Conservation (phyloP, 1,284 basidiomycete genomes). For the Boletellus dicymbophilus region DNA sequence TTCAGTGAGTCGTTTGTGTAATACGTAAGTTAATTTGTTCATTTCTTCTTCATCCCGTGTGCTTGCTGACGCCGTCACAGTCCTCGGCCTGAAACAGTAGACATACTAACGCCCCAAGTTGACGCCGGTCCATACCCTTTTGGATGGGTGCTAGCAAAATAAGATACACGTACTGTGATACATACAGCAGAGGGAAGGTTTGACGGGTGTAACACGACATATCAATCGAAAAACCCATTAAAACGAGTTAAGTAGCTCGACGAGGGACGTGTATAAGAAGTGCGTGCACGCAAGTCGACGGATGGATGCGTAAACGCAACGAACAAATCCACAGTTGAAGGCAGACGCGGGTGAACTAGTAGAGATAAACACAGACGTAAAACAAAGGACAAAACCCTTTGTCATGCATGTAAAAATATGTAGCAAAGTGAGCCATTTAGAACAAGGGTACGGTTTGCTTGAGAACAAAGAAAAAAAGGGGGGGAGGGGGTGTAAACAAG, state of each 20-base stretch:
- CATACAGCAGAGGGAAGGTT: too few relatives aligned
- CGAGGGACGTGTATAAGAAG: constrained; percentile 3
- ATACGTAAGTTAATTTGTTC: too few relatives aligned
- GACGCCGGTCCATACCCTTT: too few relatives aligned
- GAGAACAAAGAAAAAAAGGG: constrained; percentile 10
- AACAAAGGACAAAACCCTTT: not conserved
- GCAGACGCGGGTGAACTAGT: too few relatives aligned
- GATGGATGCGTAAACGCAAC: constrained; percentile 7
- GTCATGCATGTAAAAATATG: constrained; percentile 1
- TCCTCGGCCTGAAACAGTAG: too few relatives aligned
- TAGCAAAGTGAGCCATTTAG: constrained; percentile 2
- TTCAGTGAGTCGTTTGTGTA: too few relatives aligned
- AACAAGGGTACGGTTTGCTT: constrained; percentile 14
- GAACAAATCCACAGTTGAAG: constrained; percentile 10
- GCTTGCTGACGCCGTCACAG: too few relatives aligned
- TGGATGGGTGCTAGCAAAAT: not conserved
- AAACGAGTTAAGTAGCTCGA: constrained; percentile 22
- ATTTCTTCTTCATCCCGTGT: too few relatives aligned
- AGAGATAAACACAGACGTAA: too few relatives aligned
- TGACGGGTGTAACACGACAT: too few relatives aligned
- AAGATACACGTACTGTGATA: too few relatives aligned
- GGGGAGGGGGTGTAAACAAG: constrained; percentile 9
- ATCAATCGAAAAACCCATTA: not conserved
- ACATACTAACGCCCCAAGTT: too few relatives aligned
- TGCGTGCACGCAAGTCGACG: constrained; percentile 9